Base-by-base conservation (phyloP, 192 early-diverging fungal species). In the Coemansia sp. region DNA sequence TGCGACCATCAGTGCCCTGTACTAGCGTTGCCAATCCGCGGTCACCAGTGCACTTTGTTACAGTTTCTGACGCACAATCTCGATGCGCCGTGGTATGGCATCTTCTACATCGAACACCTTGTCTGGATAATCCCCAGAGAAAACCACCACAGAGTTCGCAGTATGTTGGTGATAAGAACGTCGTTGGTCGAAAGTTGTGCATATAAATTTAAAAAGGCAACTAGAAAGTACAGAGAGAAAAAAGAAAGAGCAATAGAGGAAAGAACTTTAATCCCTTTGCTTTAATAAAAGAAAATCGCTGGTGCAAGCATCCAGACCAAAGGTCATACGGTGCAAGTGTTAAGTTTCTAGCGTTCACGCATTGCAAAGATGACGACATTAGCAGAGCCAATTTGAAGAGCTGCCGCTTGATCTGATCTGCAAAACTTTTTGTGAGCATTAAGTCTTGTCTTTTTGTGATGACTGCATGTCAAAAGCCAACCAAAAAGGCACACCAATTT, bases 101-200 rank as follows among this genome's bases (percentile, higher is more conserved):
- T 51, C 75, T 74, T n/a, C 30, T 51, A 69, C 89, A 90, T 27
- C 81, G 83, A 39, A 72, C 72, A 53, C 89, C 89, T 64, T 91
- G 89, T 61, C 81, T 83, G 32, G 81, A 78, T 10, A 89, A 54
- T 14, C 89, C 89, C 89, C 89, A 91, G 59, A 91, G 80, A 50
- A 91, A 85, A 50, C 85, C 78, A 6, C 78, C 68, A 75, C 89
- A 90, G 30, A 74, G 74, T 74, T 83, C 84, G 74, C 89, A 90
- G 75, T 84, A 88, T 2, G 89, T 87, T 4, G 87, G 87, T 55
- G 75, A 75, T 61, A 78, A 68, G 54, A 87, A 87, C 53, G 84
- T 76, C 11, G 68, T 67, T 46, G 61, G 53, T 17, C 63, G 59
- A 71, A 86, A 90, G 64, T 84, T 58, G 79, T 90, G 88, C 80